Conservation (phyloP, 108 stramenopile species). For the Hondaea fermentalgiana region DNA sequence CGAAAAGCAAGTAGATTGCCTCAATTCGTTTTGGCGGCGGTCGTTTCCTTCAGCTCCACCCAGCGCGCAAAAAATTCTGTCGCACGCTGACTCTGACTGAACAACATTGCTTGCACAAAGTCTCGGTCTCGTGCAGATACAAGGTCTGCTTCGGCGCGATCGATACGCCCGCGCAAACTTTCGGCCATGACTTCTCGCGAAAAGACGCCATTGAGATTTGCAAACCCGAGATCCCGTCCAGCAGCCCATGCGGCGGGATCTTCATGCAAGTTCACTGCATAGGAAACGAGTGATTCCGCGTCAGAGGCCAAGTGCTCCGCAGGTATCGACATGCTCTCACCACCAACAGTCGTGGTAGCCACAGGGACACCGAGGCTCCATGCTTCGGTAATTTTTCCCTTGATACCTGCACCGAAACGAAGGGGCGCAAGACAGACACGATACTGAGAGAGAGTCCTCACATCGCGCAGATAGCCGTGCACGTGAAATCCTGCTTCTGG, state of each 20-base stretch:
- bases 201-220: slow-evolving; percentile 17
- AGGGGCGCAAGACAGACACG: slow-evolving; percentile 63
- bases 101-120: slow-evolving; percentile 42
- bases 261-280: slow-evolving; percentile 43
- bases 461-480: slow-evolving; percentile 46
- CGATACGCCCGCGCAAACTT: not conserved
- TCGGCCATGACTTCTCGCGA: not conserved
- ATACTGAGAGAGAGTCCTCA: slow-evolving; percentile 32
- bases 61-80: slow-evolving; percentile 67
- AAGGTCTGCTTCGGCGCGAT: slow-evolving; percentile 21
- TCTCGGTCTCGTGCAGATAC: slow-evolving; percentile 37
- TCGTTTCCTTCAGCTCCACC: slow-evolving; percentile 51
- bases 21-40: too few relatives aligned
- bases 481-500: slow-evolving; percentile 43
- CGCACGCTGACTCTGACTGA: slow-evolving; percentile 51
- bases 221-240: slow-evolving; percentile 18
- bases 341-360: slow-evolving; percentile 62
- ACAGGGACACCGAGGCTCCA: slow-evolving; percentile 66
- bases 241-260: slow-evolving; percentile 26
- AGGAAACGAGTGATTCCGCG: slow-evolving; percentile 40
- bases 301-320: not conserved
- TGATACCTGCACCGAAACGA: slow-evolving; percentile 70
- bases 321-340: slow-evolving; percentile 52
- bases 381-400: slow-evolving; percentile 70
- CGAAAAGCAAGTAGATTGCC: too few relatives aligned